Evolutionary conservation across 2,329 filamentous ascomycete species (phyloP), one percentile per base, ranked within the genome.

Genomic region (Alternaria brassicae): DNA sequence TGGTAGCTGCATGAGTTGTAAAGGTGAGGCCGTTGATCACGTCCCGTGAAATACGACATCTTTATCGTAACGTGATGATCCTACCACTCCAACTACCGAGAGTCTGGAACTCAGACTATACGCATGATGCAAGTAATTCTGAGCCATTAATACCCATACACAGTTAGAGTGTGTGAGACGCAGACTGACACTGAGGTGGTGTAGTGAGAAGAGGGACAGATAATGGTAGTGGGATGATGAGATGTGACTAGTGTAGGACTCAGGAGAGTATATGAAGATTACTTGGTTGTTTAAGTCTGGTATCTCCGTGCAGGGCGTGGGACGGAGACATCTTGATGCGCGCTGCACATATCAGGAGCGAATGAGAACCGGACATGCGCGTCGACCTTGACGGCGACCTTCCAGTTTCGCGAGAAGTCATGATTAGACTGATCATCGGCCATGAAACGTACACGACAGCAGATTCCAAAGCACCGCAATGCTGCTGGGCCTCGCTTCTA

Each of bases 111-210:
- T 67, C 51, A 37, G 51, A 45, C 37, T 44, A 50, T 47, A 55
- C 53, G 45, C 58, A 72, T 71, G 55, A 66, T 67, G 70, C 67
- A 73, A 72, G 63, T 68, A 58, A 36, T 56, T 51, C 32, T 58
- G 52, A 61, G 60, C 59, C 66, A 42, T 52, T 65, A 62, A 55
- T 58, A 56, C 27, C 53, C 36, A 60, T 36, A 57, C 4, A 56
- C n/a, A 48, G 21, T 53, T 12, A 44, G 40, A 65, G 56, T 52
- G 23, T 34, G 40, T 42, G 37, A 53, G 19, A 56, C 55, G n/a
- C 25, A 21, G 40, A 27, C 13, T 41, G 36, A 55, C 45, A 60
- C 50, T 36, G 36, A 34, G 27, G n/a, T 44, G 21, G 13, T 32
- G n/a, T 40, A 19, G 19, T n/a, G 19, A 23, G 28, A 21, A 21